These are phyloP conservation scores for Forsythia suspensa DNA, from an alignment of 257 asterid species.

Conservation along the genomic window DNA sequence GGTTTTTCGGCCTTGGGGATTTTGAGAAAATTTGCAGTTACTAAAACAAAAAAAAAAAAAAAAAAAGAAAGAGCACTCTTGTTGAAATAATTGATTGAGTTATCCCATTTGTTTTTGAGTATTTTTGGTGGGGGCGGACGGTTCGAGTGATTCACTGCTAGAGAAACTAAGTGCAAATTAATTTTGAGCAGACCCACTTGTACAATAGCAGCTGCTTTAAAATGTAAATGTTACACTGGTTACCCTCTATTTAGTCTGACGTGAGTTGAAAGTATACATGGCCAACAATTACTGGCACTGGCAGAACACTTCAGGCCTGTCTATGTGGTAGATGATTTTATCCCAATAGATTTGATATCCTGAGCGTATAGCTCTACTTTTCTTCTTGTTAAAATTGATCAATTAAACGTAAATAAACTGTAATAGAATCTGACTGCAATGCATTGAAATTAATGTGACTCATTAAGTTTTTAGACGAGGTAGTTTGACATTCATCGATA, in stretches of 20 bases:
- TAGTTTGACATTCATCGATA: not conserved
- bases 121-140: not conserved
- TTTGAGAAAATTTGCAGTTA: not conserved
- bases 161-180: not conserved
- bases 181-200: not conserved
- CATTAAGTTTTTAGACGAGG: not conserved
- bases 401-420: not conserved
- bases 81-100: not conserved
- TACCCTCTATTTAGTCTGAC: not conserved
- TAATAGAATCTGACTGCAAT: not conserved
- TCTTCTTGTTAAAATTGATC: not conserved
- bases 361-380: not conserved
- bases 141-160: not conserved
- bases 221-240: not conserved
- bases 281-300: not conserved
- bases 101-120: not conserved
- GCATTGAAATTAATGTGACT: not conserved
- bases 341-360: not conserved
- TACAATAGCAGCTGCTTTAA: not conserved
- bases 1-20: not conserved
- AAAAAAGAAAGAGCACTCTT: not conserved
- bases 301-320: not conserved
- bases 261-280: not conserved
- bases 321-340: not conserved
- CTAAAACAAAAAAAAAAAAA: not conserved